Base-by-base conservation (phyloP, 306 rosid species). In the Sophora flavescens region DNA sequence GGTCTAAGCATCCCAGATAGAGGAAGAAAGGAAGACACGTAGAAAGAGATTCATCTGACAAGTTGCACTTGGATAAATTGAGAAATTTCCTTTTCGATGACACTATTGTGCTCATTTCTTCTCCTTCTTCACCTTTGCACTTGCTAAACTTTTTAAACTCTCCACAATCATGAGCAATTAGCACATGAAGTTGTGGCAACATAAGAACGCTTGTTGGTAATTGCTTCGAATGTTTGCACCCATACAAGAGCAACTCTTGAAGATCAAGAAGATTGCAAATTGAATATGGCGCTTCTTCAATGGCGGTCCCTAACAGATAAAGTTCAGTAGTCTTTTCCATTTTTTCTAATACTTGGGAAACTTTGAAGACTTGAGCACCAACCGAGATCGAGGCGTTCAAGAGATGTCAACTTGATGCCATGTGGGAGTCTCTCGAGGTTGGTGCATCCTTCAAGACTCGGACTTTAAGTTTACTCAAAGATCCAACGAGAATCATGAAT, bases 401-500 rank as follows among this genome's bases (percentile, higher is more conserved):
- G 41, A 41, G 41, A 57, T 6, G 26, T 18, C 53, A 41, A 11
- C 56, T 9, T 57, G 6, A 56, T 14, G 44, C 9, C 44, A 1
- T 1, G 1, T 12, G 56, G 53, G 2, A 72, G 39, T 22, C 1
- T 3, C 26, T 3, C 39, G 41, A 72, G 48, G 5, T 54, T 38
- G 13, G 1, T 11, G 22, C 77, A 72, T 41, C 66, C 6, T 32
- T 18, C n/a, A 26, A 9, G 53, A 72, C 77, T 72, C 66, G 57
- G 8, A 16, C 2, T 18, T 10, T 13, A 13, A 71, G 33, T 11
- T 71, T 33, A 13, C 2, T n/a, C 16, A 72, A 13, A 12, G 3
- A 1, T 18, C 77, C 77, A 56, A 56, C 77, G n/a, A 5, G 54
- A 72, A 4, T 39, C 14, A 14, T 72, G 67, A 13, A 72, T 57